A percentile compares a stretch with the other conserved stretches of the same genome.
These are phyloP conservation scores for Gleditsia sinensis DNA, from an alignment of 306 rosid genomes.

Conservation along the genomic window DNA sequence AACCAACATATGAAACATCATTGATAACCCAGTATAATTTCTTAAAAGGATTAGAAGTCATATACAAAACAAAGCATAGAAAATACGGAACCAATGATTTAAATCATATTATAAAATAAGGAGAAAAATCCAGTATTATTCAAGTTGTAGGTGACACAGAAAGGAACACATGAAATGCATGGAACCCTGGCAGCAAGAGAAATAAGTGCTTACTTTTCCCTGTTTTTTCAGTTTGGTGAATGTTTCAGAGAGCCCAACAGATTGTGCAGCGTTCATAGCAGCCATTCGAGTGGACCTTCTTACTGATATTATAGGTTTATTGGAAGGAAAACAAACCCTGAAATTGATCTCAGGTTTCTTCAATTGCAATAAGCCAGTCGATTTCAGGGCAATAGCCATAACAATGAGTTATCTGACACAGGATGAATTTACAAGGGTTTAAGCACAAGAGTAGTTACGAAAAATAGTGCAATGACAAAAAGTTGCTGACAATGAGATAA, in stretches of 20 bases:
- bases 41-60: background rate
- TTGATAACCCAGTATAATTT: conserved; percentile 9
- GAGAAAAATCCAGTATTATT: background rate
- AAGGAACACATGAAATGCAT: background rate
- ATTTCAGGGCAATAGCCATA: conserved; percentile 59
- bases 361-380: conserved; percentile 53
- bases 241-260: conserved; percentile 70
- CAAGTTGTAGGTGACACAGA: conserved; percentile 13
- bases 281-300: conserved; percentile 59
- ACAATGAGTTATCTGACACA: conserved; percentile 18
- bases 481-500: background rate
- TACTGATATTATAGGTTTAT: conserved; percentile 31
- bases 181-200: conserved; percentile 10
- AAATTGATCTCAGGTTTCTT: conserved; percentile 44
- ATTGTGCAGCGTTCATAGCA: conserved; percentile 47
- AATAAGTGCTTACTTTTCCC: conserved; percentile 55
- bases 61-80: background rate
- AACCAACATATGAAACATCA: background rate
- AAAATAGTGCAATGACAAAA: conserved; percentile 5
- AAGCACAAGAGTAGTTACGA: background rate
- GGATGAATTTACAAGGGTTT: conserved; percentile 3
- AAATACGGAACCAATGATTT: conserved; percentile 8
- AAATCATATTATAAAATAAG: background rate
- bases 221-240: conserved; percentile 58
- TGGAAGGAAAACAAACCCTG: conserved; percentile 34